Conservation (phyloP, 2,329 filamentous ascomycete genomes). For the Bipolaris cookei region DNA sequence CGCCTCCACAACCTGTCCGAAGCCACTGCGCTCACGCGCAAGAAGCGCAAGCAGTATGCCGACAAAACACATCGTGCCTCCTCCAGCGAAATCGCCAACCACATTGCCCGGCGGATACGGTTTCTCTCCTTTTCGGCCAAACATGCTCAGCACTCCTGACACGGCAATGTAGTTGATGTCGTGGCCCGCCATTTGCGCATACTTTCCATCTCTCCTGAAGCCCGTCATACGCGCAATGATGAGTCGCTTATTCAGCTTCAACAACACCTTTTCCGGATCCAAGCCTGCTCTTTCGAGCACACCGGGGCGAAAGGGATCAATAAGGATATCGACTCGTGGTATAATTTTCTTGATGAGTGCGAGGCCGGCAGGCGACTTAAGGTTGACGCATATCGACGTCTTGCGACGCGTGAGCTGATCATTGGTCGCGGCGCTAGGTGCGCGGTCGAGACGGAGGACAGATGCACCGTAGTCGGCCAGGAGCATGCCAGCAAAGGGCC, state of each 20-base stretch:
- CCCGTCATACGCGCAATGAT: constrained; percentile 88
- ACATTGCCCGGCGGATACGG: constrained; percentile 85
- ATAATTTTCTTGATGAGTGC: constrained; percentile 71
- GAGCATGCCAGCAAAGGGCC: constrained; percentile 82
- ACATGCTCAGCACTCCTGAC: constrained; percentile 75
- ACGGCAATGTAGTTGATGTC: constrained; percentile 97
- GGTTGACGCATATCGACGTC: constrained; percentile 76
- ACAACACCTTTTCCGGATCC: constrained; percentile 69
- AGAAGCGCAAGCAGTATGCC: constrained; percentile 83
- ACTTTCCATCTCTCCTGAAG: constrained; percentile 85
- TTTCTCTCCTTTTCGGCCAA: constrained; percentile 72
- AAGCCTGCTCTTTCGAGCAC: constrained; percentile 86
- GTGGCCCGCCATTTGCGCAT: constrained; percentile 87
- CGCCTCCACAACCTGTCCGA: constrained; percentile 88
- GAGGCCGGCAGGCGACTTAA: constrained; percentile 71
- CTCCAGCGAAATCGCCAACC: constrained; percentile 88
- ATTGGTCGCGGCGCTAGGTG: constrained; percentile 59
- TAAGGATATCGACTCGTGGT: constrained; percentile 73
- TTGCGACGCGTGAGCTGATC: constrained; percentile 85
- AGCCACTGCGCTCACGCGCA: constrained; percentile 65
- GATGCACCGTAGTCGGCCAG: constrained; percentile 86
- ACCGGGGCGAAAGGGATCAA: constrained; percentile 92
- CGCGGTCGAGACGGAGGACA: constrained; percentile 82
- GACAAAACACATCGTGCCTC: constrained; percentile 80
- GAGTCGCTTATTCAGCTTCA: constrained; percentile 72